These are phyloP conservation scores for Globisporangium parvum DNA, from an alignment of 352 stramenopile genomes.

Conservation along the genomic window DNA sequence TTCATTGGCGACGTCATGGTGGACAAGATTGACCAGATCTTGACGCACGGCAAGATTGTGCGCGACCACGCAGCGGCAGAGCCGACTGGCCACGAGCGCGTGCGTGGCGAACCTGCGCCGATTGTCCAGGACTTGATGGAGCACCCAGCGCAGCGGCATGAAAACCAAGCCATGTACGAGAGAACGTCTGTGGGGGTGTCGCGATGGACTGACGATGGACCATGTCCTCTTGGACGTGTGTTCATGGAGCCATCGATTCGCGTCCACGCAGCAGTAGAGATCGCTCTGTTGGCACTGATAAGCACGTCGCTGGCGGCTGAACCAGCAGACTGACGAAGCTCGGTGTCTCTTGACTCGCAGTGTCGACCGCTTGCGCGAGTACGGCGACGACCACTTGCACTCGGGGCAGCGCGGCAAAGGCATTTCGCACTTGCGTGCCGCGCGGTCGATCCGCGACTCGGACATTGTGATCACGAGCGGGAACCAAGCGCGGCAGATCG, in stretches of 20 bases:
- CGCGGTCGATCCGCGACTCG: slow-evolving; percentile 47
- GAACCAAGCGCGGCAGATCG: slow-evolving; percentile 44
- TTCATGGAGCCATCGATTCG: too few species aligned
- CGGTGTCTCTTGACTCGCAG: too few species aligned
- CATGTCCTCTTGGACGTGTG: too few species aligned
- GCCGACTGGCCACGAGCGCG: slow-evolving; percentile 23
- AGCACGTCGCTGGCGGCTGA: too few species aligned
- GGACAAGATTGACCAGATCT: slow-evolving; percentile 77
- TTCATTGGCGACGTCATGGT: slow-evolving; percentile 66
- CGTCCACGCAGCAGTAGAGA: too few species aligned
- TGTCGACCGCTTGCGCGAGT: slow-evolving; percentile 58
- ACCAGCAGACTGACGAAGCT: too few species aligned
- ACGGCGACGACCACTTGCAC: slow-evolving; percentile 66
- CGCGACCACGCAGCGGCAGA: slow-evolving; percentile 24
- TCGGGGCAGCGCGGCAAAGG: slow-evolving; percentile 58
- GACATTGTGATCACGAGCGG: slow-evolving; percentile 45
- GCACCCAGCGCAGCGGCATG: slow-evolving; percentile 40
- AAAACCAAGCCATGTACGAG: slow-evolving; percentile 50
- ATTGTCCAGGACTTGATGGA: slow-evolving; percentile 64
- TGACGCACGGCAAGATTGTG: slow-evolving; percentile 58
- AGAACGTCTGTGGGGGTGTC: too few species aligned
- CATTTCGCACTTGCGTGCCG: slow-evolving; percentile 71
- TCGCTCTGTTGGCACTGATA: too few species aligned
- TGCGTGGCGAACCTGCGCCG: slow-evolving; percentile 43
- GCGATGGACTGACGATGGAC: too few species aligned